Percentiles rank a stretch among this genome's conserved stretches.
Evolutionary conservation across 257 asterid species (phyloP).

Genomic region (Solanum dulcamara): DNA sequence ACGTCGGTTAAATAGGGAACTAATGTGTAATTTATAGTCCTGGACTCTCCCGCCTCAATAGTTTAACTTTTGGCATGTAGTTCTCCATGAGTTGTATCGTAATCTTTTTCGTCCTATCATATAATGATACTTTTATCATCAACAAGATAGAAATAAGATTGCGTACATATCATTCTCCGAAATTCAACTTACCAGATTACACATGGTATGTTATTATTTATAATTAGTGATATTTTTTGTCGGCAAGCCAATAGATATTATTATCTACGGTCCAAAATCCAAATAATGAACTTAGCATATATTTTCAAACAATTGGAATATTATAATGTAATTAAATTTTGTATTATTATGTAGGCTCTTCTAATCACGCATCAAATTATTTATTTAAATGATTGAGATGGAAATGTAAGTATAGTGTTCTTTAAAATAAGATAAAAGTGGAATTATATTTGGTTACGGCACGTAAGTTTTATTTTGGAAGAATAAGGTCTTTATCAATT

Average conservation of each 20-base stretch:
- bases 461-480: background rate
- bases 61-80: too few species aligned
- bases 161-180: rapidly evolving
- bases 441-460: background rate
- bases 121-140: background rate
- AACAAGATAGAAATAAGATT: background rate
- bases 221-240: background rate
- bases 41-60: too few species aligned
- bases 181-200: background rate
- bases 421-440: background rate
- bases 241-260: background rate
- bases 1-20: too few species aligned
- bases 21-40: too few species aligned
- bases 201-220: rapidly evolving
- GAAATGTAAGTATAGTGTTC: background rate
- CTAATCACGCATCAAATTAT: background rate
- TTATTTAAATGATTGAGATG: background rate
- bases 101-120: background rate
- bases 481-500: background rate
- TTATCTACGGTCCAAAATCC: background rate
- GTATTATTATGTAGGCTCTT: background rate
- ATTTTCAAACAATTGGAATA: background rate
- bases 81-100: too few species aligned
- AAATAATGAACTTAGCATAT: background rate
- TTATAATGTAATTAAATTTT: background rate